Percentiles rank a stretch among this genome's conserved stretches.
Conservation (phyloP, 1,284 basidiomycete species). For the Spongiforma sp. region DNA sequence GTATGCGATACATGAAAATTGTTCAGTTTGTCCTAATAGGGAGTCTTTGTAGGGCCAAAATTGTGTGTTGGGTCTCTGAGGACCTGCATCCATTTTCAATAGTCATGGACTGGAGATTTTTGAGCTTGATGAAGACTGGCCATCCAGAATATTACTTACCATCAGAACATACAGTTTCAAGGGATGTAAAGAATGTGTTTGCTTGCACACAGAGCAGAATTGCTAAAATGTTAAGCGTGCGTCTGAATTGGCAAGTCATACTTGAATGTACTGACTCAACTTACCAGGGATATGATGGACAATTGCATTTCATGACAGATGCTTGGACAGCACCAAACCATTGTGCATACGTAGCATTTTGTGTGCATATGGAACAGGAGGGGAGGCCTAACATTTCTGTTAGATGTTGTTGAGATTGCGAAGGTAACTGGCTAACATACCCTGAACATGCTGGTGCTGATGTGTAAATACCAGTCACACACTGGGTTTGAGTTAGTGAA, state of each 20-base stretch:
- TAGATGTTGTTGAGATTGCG: neutral
- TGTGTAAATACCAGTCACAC: no score
- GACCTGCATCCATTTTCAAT: slow-evolving; percentile 26
- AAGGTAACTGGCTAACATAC: neutral
- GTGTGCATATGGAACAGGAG: neutral
- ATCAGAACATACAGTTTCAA: neutral
- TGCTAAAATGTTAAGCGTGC: neutral
- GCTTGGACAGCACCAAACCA: neutral
- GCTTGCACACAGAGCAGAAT: neutral
- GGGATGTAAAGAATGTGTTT: neutral
- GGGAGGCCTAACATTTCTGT: neutral
- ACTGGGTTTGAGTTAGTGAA: no score
- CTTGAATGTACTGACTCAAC: neutral
- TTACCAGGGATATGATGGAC: neutral
- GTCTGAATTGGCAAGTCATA: neutral
- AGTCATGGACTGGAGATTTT: slow-evolving; percentile 29
- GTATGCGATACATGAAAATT: neutral
- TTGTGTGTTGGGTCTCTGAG: slow-evolving; percentile 32
- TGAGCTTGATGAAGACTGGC: slow-evolving; percentile 14
- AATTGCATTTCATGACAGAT: neutral
- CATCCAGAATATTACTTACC: neutral
- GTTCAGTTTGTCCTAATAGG: neutral
- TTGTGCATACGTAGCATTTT: neutral
- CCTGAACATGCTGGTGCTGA: neutral
- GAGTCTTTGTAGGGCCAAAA: slow-evolving; percentile 3